A percentile compares a stretch with the other conserved stretches of the same genome.
These are phyloP conservation scores for Nemania bipapillata DNA, from an alignment of 2,329 filamentous ascomycete species.

Conservation along the genomic window DNA sequence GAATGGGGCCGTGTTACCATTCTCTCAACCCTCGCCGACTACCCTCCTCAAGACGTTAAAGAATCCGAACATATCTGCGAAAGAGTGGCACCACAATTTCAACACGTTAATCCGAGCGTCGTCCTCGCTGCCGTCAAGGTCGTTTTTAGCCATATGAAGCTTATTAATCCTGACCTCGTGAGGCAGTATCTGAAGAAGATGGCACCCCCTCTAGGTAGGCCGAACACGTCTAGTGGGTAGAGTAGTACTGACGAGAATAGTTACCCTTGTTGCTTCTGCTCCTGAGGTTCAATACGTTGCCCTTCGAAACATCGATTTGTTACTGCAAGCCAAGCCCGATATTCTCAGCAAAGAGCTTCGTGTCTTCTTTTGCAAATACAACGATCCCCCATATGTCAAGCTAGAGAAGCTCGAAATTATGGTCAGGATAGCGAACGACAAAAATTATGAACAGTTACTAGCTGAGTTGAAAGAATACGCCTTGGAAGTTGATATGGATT, in stretches of 20 bases:
- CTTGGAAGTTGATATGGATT: conserved; percentile 98
- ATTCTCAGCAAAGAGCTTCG: conserved; percentile 97
- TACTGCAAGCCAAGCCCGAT: conserved; percentile 94
- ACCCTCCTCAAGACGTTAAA: conserved; percentile 86
- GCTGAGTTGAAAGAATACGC: conserved; percentile 97
- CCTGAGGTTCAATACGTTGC: conserved; percentile 99
- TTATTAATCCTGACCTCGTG: conserved; percentile 79
- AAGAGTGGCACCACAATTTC: conserved; percentile 93
- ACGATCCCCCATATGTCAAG: conserved; percentile 97
- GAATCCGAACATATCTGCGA: conserved; percentile 99
- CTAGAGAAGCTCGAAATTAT: conserved; percentile 98
- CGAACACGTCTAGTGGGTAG: neutral
- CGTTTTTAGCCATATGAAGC: conserved; percentile 95
- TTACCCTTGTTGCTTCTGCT: conserved; percentile 93
- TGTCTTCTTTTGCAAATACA: conserved; percentile 99
- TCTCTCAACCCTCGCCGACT: conserved; percentile 86
- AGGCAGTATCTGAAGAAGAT: conserved; percentile 96
- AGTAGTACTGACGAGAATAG: conserved; percentile 58
- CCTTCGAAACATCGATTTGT: conserved; percentile 91
- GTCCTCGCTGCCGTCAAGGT: conserved; percentile 97
- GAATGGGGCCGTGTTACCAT: conserved; percentile 98
- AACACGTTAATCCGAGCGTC: conserved; percentile 97
- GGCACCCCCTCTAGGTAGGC: conserved; percentile 88
- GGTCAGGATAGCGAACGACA: conserved; percentile 98
- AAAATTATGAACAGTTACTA: conserved; percentile 92